phyloP scores from a whole-genome alignment of 805 yeast species.

The Ogataea pilisensis region DNA sequence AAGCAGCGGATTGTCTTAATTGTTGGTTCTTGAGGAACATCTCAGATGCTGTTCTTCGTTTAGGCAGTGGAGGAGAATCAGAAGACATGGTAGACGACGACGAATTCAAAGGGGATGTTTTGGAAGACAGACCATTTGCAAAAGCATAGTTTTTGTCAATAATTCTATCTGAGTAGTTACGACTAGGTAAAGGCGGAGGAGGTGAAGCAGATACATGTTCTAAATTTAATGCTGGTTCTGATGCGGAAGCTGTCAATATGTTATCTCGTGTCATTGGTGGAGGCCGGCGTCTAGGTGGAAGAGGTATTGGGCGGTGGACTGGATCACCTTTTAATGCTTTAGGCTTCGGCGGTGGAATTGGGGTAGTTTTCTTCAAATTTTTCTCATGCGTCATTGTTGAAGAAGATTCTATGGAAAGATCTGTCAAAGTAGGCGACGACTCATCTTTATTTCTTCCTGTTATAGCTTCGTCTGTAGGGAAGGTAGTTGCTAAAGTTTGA shows the following conservation, averaged over 20 bases:
- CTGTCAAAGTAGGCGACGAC: slow-evolving; percentile 14
- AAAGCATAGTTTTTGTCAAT: no score
- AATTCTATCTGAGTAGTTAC: background rate
- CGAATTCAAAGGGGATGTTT: no score
- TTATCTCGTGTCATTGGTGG: slow-evolving; percentile 18
- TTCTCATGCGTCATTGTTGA: slow-evolving; percentile 1
- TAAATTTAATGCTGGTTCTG: slow-evolving; percentile 2
- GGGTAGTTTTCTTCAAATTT: slow-evolving; percentile 22
- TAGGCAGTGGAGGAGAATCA: background rate
- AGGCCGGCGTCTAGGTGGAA: background rate
- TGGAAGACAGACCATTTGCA: no score
- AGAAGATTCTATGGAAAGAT: slow-evolving; percentile 3
- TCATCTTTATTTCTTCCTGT: no score
- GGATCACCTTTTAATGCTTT: slow-evolving; percentile 32
- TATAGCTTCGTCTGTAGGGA: no score
- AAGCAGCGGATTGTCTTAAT: background rate
- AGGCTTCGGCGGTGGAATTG: slow-evolving; percentile 49
- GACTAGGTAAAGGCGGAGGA: slow-evolving; percentile 17
- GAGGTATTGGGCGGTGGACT: background rate
- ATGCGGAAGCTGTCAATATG: slow-evolving; percentile 14
- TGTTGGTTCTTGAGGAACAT: slow-evolving; percentile 2
- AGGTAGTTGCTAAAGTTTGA: no score
- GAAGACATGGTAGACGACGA: no score
- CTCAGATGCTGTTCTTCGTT: slow-evolving; percentile 1
- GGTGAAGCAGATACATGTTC: slow-evolving; percentile 7